A percentile compares a stretch with the other conserved stretches of the same genome.
Evolutionary conservation across 495 filamentous ascomycete genomes (phyloP).

Genomic region (Pyrenula aspistea): DNA sequence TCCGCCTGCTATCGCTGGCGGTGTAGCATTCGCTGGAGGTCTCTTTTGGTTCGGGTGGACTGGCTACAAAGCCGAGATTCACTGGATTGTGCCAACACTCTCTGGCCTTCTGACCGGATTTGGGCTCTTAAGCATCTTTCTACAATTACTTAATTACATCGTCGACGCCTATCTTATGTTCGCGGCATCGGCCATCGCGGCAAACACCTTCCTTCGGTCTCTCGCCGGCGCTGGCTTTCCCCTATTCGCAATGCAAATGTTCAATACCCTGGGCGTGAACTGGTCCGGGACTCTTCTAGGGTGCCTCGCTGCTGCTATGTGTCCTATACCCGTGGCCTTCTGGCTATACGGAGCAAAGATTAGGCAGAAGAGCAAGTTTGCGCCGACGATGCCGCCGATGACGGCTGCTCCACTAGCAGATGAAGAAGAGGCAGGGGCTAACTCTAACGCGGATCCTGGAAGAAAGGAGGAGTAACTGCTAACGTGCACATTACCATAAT

Average conservation of each 20-base stretch:
- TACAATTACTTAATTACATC: slow-evolving; percentile 75
- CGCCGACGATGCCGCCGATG: slow-evolving; percentile 32
- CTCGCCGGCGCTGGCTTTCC: slow-evolving; percentile 69
- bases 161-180: slow-evolving; percentile 84
- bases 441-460: neutral
- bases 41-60: slow-evolving; percentile 88
- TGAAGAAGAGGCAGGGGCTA: neutral
- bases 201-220: slow-evolving; percentile 79
- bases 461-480: neutral
- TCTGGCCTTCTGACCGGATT: slow-evolving; percentile 52
- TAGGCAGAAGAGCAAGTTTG: slow-evolving; percentile 53
- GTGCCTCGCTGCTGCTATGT: slow-evolving; percentile 49
- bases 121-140: slow-evolving; percentile 66
- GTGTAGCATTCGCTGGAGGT: slow-evolving; percentile 56
- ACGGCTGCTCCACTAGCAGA: no score
- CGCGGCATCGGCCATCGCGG: slow-evolving; percentile 78
- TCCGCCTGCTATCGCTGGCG: slow-evolving; percentile 68
- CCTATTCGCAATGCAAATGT: slow-evolving; percentile 71
- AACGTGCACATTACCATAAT: no score
- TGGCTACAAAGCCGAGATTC: slow-evolving; percentile 48
- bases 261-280: slow-evolving; percentile 58
- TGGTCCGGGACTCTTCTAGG: slow-evolving; percentile 69
- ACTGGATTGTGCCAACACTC: slow-evolving; percentile 74
- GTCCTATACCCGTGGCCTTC: slow-evolving; percentile 70
- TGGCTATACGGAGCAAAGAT: slow-evolving; percentile 51